Evolutionary conservation across 495 filamentous ascomycete genomes (phyloP), one percentile per base, ranked within the genome.

Genomic region (Lasiosphaeris hirsuta): DNA sequence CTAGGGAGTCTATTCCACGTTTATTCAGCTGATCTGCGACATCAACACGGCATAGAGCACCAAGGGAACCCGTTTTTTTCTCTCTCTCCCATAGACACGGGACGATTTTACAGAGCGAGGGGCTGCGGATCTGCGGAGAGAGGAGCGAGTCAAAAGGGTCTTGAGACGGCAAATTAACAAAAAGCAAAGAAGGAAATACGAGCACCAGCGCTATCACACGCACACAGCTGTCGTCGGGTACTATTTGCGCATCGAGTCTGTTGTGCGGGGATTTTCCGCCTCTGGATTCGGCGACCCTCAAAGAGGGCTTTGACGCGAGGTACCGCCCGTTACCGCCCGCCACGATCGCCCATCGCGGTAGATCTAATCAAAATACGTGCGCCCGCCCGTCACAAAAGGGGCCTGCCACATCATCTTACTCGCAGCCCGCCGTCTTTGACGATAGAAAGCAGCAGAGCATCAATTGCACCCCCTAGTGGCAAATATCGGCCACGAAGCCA

Each of bases 21-120:
- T 56, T 61, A 58, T 57, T 63, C 57, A 61, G 51, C 60, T 54
- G 57, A 63, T 66, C 63, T 61, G 61, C 61, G 60, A 58, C 63
- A 53, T 58, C 58, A 40, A 48, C 57, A 63, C 61, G 58, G 61
- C 63, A 59, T 54, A 56, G 51, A 48, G 51, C 33, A 19, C 35
- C 5, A 18, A 42, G 3, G 57, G 58, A 44, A 55, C 59, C 38
- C 56, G 54, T 43, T 54, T 45, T 19, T 36, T 41, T 36, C 36
- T 42, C 33, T 36, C 34, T 36, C 36, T 42, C 33, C 11, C 18
- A 37, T 34, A 45, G 49, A 48, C 42, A 57, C 59, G 48, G 54
- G 30, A 56, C 58, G 53, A 48, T 37, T 30, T 30, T 30, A 5
- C n/a, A 37, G n/a, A 51, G 36, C 55, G 55, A 39, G 41, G 41